Base-by-base conservation (phyloP, 2,329 filamentous ascomycete species). In the Neonectria coccinea region DNA sequence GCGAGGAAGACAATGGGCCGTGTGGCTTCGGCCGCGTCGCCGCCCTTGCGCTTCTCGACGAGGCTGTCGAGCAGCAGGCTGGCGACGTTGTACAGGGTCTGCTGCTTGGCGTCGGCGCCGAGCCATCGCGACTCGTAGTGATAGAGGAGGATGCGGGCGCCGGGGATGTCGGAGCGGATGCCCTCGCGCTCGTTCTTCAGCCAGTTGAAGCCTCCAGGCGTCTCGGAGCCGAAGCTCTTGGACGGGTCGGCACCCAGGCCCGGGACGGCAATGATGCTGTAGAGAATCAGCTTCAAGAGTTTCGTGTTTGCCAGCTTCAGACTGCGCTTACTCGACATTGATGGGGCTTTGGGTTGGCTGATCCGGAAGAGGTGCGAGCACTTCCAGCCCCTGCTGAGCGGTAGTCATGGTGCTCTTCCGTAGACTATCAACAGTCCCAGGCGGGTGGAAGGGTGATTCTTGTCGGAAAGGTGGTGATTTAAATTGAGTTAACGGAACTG, bases 151-250 rank as follows among this genome's bases (percentile, higher is more conserved):
- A 62, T 47, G 4, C 59, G 53, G 9, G 59, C 59, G 36, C 54
- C 48, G 16, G 59, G 53, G 10, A 62, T 62, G 29, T 62, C 53
- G 20, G 59, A 62, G 20, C 53, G 45, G 45, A 62, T 62, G 45
- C 59, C 59, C 20, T 62, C 29, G 22, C 56, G 33, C 14, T 62
- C 59, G 27, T 62, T 48, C 36, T 62, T 62, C 9, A 62, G 59
- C 59, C 59, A 62, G n/a, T 62, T 62, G n/a, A 62, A 62, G 36
- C 59, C 53, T n/a, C 59, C 59, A 10, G 59, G 59, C 10, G 48
- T 50, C 27, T 62, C 59, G 8, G 53, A 62, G 45, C 59, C 59
- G 31, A 62, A 62, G 22, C 59, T 62, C 36, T 62, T 62, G 59
- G 59, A 62, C n/a, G 59, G 59, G 29, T 62, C 53, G 11, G 59